Conservation (phyloP, 148 eudicot species). For the Chenopodium album region DNA sequence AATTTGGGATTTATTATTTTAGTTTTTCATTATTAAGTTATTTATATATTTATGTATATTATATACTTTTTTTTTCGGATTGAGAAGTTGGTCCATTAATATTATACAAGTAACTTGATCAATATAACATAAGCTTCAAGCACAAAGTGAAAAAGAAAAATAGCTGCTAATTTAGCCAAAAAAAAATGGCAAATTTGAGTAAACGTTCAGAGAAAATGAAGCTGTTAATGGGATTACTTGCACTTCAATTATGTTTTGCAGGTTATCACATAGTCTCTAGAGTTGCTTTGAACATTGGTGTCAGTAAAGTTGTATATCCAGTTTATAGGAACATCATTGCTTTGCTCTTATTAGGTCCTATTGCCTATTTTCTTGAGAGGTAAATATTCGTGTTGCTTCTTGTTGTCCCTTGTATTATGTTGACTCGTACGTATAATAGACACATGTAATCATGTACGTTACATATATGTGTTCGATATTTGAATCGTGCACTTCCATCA, state of each 20-base stretch:
- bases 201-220: slow-evolving; percentile 54
- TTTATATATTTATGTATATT: neutral
- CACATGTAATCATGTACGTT: neutral
- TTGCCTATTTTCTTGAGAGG: slow-evolving; percentile 84
- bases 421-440: neutral
- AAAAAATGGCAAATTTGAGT: slow-evolving; percentile 41
- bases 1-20: neutral
- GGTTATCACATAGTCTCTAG: slow-evolving; percentile 86
- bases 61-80: too few relatives aligned
- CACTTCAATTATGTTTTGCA: slow-evolving; percentile 74
- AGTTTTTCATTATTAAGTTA: neutral
- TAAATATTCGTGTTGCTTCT: slow-evolving; percentile 18
- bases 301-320: slow-evolving; percentile 78
- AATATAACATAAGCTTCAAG: neutral
- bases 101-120: slow-evolving; percentile 11
- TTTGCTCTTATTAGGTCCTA: slow-evolving; percentile 53
- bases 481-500: too few relatives aligned
- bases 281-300: slow-evolving; percentile 75
- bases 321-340: slow-evolving; percentile 78
- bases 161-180: neutral
- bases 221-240: slow-evolving; percentile 60
- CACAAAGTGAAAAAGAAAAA: neutral
- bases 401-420: neutral
- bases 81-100: neutral
- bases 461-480: too few relatives aligned